A percentile compares a stretch with the other conserved stretches of the same genome.
Conservation (phyloP, 2,329 filamentous ascomycete species). For the Chalaropsis ovoidea region DNA sequence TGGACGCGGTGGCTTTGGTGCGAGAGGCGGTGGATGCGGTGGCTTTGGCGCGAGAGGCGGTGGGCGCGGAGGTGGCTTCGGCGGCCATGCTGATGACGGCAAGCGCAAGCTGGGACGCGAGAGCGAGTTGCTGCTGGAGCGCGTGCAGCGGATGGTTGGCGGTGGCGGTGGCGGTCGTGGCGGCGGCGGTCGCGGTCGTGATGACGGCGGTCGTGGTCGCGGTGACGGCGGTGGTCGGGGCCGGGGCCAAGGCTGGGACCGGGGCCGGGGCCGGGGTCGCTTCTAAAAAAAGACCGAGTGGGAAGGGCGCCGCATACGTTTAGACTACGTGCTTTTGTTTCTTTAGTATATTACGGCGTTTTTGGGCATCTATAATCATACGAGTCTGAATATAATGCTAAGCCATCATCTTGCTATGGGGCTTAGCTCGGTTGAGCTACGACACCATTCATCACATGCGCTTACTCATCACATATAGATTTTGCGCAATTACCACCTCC, state of each 20-base stretch:
- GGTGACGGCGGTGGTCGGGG: not conserved
- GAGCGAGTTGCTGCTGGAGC: slow-evolving; percentile 60
- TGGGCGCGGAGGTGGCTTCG: not conserved
- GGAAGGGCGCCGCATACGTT: not conserved
- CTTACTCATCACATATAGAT: not conserved
- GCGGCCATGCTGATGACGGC: slow-evolving; percentile 40
- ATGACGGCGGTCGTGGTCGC: slow-evolving; percentile 30
- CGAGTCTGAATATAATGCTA: not conserved
- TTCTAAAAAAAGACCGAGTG: not conserved
- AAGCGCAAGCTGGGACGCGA: slow-evolving; percentile 65
- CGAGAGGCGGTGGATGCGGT: not conserved
- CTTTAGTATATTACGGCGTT: not conserved
- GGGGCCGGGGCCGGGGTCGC: not conserved
- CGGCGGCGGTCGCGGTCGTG: not conserved
- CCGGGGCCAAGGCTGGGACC: not conserved
- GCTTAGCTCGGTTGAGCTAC: not conserved
- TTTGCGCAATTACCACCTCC: not conserved
- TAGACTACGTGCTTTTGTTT: slow-evolving; percentile 1
- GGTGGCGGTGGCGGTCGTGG: slow-evolving; percentile 22
- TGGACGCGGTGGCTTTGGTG: not conserved
- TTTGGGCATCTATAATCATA: not conserved
- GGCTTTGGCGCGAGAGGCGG: not conserved
- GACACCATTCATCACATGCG: not conserved
- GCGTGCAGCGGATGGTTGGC: slow-evolving; percentile 56
- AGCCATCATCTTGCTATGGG: not conserved